These are phyloP conservation scores for Paramecium caudatum DNA, from an alignment of 73 alveolate species.

Conservation along the genomic window DNA sequence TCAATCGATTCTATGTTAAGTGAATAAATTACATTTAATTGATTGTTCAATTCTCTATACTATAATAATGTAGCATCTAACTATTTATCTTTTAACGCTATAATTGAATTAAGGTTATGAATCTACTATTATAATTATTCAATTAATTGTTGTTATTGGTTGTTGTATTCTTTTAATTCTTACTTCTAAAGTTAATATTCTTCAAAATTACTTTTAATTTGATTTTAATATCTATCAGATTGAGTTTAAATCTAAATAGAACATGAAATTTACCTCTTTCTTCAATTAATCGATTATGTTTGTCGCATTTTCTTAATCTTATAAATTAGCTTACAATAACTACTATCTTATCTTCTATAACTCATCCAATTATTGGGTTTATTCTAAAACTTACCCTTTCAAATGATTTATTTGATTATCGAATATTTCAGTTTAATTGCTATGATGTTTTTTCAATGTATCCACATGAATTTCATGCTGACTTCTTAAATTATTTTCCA, in stretches of 20 bases:
- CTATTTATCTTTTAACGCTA: neutral
- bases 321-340: slow-evolving; percentile 6
- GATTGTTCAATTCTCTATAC: neutral
- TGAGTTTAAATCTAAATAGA: neutral
- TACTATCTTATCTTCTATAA: slow-evolving; percentile 15
- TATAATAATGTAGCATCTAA: neutral
- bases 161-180: neutral
- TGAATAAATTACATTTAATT: neutral
- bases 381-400: slow-evolving; percentile 16
- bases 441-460: neutral
- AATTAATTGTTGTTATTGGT: neutral
- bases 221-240: neutral
- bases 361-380: slow-evolving; percentile 13
- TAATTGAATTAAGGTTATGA: neutral
- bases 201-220: neutral
- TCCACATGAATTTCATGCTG: slow-evolving; percentile 22
- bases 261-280: neutral
- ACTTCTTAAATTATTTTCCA: slow-evolving; percentile 22
- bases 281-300: neutral
- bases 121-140: slow-evolving; percentile 15
- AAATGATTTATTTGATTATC: slow-evolving; percentile 41
- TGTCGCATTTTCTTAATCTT: slow-evolving; percentile 16
- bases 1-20: neutral
- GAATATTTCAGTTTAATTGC: neutral
- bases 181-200: slow-evolving; percentile 1